Evolutionary conservation across 371 early-diverging fungal genomes (phyloP).

Genomic region (Syncephalastrum sp.): DNA sequence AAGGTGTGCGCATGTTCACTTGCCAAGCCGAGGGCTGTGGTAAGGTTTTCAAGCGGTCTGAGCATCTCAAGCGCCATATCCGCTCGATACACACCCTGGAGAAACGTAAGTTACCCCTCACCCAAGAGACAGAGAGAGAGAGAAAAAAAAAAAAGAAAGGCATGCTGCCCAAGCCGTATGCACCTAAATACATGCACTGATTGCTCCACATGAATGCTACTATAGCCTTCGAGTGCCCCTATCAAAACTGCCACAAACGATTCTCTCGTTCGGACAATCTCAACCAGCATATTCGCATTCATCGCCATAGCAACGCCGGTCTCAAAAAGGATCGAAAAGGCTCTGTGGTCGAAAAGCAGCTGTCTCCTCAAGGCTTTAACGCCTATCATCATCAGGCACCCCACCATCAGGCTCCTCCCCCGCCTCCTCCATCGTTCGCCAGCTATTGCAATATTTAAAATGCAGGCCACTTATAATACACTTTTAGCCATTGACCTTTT

Average conservation of each 20-base stretch:
- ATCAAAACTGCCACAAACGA: constrained; percentile 72
- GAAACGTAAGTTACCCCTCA: constrained; percentile 49
- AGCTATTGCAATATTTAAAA: too few relatives aligned
- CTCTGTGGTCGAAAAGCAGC: not conserved
- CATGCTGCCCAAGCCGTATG: too few relatives aligned
- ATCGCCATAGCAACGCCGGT: constrained; percentile 38
- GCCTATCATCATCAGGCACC: too few relatives aligned
- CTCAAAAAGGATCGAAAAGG: constrained; percentile 13
- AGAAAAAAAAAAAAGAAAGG: too few relatives aligned
- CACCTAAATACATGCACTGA: too few relatives aligned
- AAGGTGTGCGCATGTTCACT: constrained; percentile 47
- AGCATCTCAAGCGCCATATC: constrained; percentile 66
- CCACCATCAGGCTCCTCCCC: too few relatives aligned
- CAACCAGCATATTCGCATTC: constrained; percentile 67
- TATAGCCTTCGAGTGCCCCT: constrained; percentile 63
- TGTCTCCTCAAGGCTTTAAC: too few relatives aligned
- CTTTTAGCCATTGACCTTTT: too few relatives aligned
- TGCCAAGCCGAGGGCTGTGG: constrained; percentile 58
- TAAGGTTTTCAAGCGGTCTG: constrained; percentile 63
- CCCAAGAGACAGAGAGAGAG: too few relatives aligned
- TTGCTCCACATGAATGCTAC: not conserved
- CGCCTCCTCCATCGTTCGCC: too few relatives aligned
- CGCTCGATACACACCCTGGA: constrained; percentile 66
- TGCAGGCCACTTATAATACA: too few relatives aligned
- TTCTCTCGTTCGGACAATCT: constrained; percentile 87